phyloP scores from a whole-genome alignment of 306 rosid genomes.

The Cucurbita moschata region DNA sequence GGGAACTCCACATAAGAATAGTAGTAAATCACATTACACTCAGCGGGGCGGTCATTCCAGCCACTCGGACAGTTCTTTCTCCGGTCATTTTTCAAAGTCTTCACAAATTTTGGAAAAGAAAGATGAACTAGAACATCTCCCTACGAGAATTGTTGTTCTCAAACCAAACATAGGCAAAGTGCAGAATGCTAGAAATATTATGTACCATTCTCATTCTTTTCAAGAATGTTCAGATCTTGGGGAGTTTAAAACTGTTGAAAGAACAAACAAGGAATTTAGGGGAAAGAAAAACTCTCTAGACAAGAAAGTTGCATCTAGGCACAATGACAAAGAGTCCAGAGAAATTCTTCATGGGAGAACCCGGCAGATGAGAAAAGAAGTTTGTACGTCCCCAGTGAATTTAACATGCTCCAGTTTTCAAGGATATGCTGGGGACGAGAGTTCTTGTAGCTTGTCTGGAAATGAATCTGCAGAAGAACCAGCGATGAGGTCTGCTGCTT shows the following conservation, averaged over 20 bases:
- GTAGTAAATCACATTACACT: conserved; percentile 29
- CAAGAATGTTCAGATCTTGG: conserved; percentile 29
- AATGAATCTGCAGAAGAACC: conserved; percentile 49
- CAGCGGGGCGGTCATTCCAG: conserved; percentile 26
- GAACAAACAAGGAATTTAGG: conserved; percentile 22
- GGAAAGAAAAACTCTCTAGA: conserved; percentile 24
- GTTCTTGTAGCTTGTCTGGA: conserved; percentile 54
- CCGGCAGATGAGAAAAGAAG: conserved; percentile 48
- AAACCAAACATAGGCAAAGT: conserved; percentile 79
- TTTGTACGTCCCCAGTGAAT: conserved; percentile 20
- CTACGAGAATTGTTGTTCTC: conserved; percentile 78
- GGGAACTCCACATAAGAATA: conserved; percentile 19
- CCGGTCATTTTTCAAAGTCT: conserved; percentile 31
- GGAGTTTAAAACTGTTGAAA: conserved; percentile 25
- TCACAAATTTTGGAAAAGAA: conserved; percentile 30
- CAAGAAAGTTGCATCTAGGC: conserved; percentile 29
- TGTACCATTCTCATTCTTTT: conserved; percentile 47
- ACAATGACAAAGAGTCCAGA: conserved; percentile 51
- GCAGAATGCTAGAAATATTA: conserved; percentile 26
- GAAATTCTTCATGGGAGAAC: conserved; percentile 60
- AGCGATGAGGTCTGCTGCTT: conserved; percentile 24
- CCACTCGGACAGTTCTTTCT: conserved; percentile 34
- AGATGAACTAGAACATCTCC: conserved; percentile 25
- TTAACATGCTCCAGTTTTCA: conserved; percentile 36
- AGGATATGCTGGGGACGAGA: conserved; percentile 61